Base-by-base conservation (phyloP, 2,329 filamentous ascomycete species). In the Talaromyces islandicus region DNA sequence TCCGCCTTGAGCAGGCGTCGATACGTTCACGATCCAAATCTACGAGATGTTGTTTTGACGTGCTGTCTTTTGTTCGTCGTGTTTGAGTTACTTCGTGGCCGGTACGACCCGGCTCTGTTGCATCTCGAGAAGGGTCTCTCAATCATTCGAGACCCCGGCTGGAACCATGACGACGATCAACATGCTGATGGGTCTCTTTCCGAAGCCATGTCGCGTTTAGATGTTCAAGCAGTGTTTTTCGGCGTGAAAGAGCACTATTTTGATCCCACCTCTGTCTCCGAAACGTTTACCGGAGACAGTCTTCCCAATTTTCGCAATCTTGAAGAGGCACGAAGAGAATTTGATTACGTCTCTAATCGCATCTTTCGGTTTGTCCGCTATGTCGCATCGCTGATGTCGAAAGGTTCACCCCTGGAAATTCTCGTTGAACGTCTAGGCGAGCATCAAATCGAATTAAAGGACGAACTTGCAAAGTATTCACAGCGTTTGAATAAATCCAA, bases 21-120 rank as follows among this genome's bases (percentile, higher is more conserved):
- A 6, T 41, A 60, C 19, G 63, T 59, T 10, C 56, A 64, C 3
- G 64, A 65, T 12, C 60, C 62, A 3, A 59, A 63, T 21, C 30
- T 67, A 14, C 60, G 57, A 24, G 56, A 65, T 19, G 57, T 69
- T 14, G 54, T 66, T 14, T 59, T 71, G 7, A 65, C 66, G 3
- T 61, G 65, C 35, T 70, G 69, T 54, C 61, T 70, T 10, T 53
- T 71, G 0, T 69, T 71, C 54, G 58, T 67, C 10, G 29, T 64
- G 0, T 67, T 67, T 52, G 68, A 71, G 12, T 63, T 70, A 19
- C 30, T 69, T 1, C 67, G 65, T 21, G 67, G 69, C 3, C 59
- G 67, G 10, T 66, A 67, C 50, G 48, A 61, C 21, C 29, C 53
- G 3, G 66, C 68, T 2, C 60, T 66, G 5, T 50, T 62, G 11